Conservation (phyloP, 805 yeast species). For the Candida cerambycidarum region DNA sequence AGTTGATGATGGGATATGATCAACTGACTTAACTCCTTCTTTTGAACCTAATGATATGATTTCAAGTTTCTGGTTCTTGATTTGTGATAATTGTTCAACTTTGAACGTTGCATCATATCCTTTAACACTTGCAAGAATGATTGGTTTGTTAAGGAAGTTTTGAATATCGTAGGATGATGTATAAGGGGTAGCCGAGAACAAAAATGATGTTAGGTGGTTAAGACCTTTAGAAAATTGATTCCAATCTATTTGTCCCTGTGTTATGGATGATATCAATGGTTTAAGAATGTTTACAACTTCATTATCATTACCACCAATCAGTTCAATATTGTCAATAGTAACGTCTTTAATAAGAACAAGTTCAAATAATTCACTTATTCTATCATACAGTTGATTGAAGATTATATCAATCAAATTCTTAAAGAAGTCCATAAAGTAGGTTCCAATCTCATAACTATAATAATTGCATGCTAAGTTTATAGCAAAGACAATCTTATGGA, state of each 20-base stretch:
- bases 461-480: conserved; percentile 33
- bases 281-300: neutral
- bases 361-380: neutral
- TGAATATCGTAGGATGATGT: conserved; percentile 32
- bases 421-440: conserved; percentile 18
- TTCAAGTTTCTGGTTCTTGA: conserved; percentile 24
- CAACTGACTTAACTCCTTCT: conserved; percentile 49
- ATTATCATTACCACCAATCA: neutral
- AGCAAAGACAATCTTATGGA: conserved; percentile 48
- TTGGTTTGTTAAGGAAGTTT: conserved; percentile 34
- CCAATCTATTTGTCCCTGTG: neutral
- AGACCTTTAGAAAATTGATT: conserved; percentile 20
- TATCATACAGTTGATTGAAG: neutral
- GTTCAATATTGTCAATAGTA: neutral
- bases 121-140: conserved; percentile 57
- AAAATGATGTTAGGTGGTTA: conserved; percentile 18
- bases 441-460: conserved; percentile 25
- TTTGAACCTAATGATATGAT: conserved; percentile 71
- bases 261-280: neutral
- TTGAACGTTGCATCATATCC: conserved; percentile 67
- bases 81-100: conserved; percentile 46
- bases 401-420: conserved; percentile 4
- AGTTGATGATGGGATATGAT: conserved; percentile 42
- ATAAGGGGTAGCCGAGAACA: conserved; percentile 26
- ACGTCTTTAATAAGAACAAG: conserved; percentile 7